Base-by-base conservation (phyloP, 257 asterid genomes). In the Eucommia ulmoides region DNA sequence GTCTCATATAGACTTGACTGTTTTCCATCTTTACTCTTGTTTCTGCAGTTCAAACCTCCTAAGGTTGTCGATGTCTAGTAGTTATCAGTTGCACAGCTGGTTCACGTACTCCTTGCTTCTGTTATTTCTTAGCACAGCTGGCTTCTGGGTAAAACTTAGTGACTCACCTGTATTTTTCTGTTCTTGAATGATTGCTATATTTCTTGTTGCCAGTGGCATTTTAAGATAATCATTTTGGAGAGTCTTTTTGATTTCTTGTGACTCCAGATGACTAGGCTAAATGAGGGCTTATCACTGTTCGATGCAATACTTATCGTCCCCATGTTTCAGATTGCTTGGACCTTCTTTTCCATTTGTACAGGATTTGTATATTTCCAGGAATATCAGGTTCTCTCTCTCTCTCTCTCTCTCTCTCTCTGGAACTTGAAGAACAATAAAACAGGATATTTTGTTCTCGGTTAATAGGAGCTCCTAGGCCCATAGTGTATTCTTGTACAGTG, bases 251-350 rank as follows among this genome's bases (percentile, higher is more conserved):
- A 46, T 46, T 25, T 16, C 1, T 45, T 23, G 24, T 14, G 19
- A 22, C 38, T 60, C 68, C 94, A 88, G 95, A 88, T 88, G 97
- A 79, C 97, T 54, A 70, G 95, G 69, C 68, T 88, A 64, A 84
- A 88, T 64, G 95, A 88, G 74, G 97, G 97, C 56, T 60, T 88
- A 59, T 82, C 94, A 20, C 74, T 84, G 59, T 88, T 84, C 65
- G 97, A 88, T 60, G 95, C 95, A 60, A 88, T 88, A 58, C 92
- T 84, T 63, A 88, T 88, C 33, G 97, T 88, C 59, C 97, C 97
- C 51, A 88, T 88, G 97, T 84, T 88, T 72, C 97, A 88, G 80
- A 88, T 88, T 56, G 85, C 82, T 56, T 88, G 97, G 97, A 88
- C 97, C 6, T 82, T 84, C 65, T 88, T 84, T 77, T 88, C 97